phyloP scores from a whole-genome alignment of 306 rosid genomes.

The Amphicarpaea edgeworthii region DNA sequence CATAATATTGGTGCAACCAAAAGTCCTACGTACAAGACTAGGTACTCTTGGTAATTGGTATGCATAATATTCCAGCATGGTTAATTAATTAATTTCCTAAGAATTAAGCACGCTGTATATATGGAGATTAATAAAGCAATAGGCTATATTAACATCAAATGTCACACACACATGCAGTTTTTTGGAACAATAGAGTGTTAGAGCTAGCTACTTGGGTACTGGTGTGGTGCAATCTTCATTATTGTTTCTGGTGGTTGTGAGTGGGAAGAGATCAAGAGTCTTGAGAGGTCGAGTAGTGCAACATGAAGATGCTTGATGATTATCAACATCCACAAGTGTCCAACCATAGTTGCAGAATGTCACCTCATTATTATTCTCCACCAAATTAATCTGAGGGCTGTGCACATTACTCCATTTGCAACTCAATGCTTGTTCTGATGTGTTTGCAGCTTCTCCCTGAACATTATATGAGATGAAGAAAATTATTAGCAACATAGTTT shows the following conservation, averaged over 20 bases:
- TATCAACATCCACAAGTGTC: conserved; percentile 43
- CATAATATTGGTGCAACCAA: conserved; percentile 46
- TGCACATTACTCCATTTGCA: conserved; percentile 47
- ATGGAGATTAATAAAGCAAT: conserved; percentile 6
- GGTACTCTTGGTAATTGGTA: conserved; percentile 18
- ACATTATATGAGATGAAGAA: conserved; percentile 21
- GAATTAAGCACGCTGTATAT: conserved; percentile 24
- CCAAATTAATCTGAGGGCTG: conserved; percentile 41
- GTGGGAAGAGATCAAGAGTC: conserved; percentile 93
- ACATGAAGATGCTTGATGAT: conserved; percentile 54
- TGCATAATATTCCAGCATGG: conserved; percentile 35
- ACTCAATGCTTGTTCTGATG: conserved; percentile 49
- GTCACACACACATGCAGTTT: conserved; percentile 32
- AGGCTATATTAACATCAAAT: conserved; percentile 36
- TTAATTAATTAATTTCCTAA: conserved; percentile 22
- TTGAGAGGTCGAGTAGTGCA: conserved; percentile 59
- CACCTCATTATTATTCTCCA: conserved; percentile 51
- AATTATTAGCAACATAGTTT: conserved; percentile 3
- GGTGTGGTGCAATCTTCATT: conserved; percentile 61
- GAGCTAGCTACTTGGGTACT: conserved; percentile 25
- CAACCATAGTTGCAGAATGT: conserved; percentile 58
- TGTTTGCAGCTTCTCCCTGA: conserved; percentile 58
- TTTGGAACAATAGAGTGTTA: background rate
- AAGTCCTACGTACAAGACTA: conserved; percentile 46
- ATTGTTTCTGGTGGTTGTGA: conserved; percentile 62